Evolutionary conservation across 164 flowering plant genomes (phyloP).

Genomic region (Warburgia ugandensis): DNA sequence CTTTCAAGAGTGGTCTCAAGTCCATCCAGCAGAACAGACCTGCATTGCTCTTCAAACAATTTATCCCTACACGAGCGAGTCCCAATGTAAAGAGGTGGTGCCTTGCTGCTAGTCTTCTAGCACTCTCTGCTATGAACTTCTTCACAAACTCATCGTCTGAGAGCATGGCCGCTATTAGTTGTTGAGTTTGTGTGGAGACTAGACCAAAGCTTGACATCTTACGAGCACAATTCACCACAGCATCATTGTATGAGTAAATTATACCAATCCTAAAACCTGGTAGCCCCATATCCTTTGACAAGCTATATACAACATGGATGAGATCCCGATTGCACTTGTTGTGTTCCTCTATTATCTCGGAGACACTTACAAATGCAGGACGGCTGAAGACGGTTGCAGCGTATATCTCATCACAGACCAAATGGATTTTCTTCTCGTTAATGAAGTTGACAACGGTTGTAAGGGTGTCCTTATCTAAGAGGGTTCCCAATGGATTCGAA

Average conservation of each 20-base stretch:
- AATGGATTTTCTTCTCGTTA: conserved; percentile 66
- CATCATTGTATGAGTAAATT: conserved; percentile 52
- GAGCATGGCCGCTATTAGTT: conserved; percentile 45
- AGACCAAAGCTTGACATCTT: conserved; percentile 61
- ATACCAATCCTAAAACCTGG: conserved; percentile 72
- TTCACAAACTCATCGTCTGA: conserved; percentile 45
- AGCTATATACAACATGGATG: conserved; percentile 71
- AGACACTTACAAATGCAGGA: conserved; percentile 60
- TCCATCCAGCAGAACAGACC: conserved; percentile 92
- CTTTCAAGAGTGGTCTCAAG: conserved; percentile 43
- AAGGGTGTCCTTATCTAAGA: conserved; percentile 36
- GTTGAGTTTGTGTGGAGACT: conserved; percentile 61
- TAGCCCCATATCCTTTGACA: conserved; percentile 72
- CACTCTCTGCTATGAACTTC: conserved; percentile 31
- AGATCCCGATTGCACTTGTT: conserved; percentile 40
- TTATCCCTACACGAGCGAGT: conserved; percentile 30
- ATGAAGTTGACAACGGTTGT: conserved; percentile 48
- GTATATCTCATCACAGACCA: conserved; percentile 71
- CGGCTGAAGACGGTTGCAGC: conserved; percentile 53
- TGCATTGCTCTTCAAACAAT: conserved; percentile 56
- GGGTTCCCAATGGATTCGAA: conserved; percentile 71
- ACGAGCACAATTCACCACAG: conserved; percentile 45
- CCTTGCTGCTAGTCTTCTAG: conserved; percentile 31
- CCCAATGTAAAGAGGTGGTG: conserved; percentile 4
- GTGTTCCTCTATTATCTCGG: conserved; percentile 36